phyloP scores from a whole-genome alignment of 1,284 basidiomycete genomes.

The Ustilago hordei region DNA sequence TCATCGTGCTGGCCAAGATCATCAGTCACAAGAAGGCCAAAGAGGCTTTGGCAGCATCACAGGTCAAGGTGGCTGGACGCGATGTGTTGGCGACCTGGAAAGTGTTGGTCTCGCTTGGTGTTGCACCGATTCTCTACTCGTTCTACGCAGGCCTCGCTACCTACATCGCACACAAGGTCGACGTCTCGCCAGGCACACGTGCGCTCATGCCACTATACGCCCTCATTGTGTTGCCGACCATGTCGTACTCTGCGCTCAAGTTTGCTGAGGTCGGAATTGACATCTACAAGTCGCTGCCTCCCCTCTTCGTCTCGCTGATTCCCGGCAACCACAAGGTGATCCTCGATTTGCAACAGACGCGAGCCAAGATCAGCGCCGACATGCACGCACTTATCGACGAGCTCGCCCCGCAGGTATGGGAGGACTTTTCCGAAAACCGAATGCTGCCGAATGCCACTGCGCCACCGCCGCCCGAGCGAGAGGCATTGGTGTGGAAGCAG shows the following conservation, averaged over 20 bases:
- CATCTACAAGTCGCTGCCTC: constrained; percentile 95
- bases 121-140: constrained; percentile 86
- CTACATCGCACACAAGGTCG: constrained; percentile 76
- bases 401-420: constrained; percentile 71
- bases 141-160: constrained; percentile 75
- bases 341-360: constrained; percentile 81
- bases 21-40: constrained; percentile 91
- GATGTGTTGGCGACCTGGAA: constrained; percentile 99
- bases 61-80: constrained; percentile 92
- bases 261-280: constrained; percentile 99
- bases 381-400: constrained; percentile 89
- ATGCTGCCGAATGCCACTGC: constrained; percentile 55
- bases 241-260: constrained; percentile 94
- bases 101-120: constrained; percentile 90
- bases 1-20: constrained; percentile 91
- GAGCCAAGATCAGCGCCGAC: constrained; percentile 84
- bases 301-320: constrained; percentile 87
- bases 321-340: constrained; percentile 91
- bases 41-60: constrained; percentile 95
- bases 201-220: constrained; percentile 85
- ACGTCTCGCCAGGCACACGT: constrained; percentile 72
- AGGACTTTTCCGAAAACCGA: constrained; percentile 65
- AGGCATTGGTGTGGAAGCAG: constrained; percentile 55
- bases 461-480: constrained; percentile 55
- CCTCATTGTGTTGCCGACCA: constrained; percentile 82